Evolutionary conservation across 139 green algal species (phyloP).

Genomic region (Nannochloris sp.): DNA sequence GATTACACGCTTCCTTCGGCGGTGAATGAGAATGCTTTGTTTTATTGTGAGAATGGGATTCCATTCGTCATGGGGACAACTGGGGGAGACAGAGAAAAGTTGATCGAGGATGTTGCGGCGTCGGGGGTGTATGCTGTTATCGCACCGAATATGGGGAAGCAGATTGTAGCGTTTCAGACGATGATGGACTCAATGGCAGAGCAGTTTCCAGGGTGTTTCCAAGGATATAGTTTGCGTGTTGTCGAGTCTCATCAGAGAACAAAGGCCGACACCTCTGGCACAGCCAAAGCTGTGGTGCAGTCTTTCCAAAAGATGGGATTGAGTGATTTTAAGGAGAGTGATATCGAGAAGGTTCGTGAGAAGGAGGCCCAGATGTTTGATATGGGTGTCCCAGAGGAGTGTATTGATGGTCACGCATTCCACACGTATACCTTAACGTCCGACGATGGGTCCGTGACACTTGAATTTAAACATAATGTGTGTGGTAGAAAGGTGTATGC

Average conservation of each 20-base stretch:
- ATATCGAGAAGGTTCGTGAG: conserved; percentile 74
- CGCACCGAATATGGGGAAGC: conserved; percentile 98
- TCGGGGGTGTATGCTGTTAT: conserved; percentile 83
- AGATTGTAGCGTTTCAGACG: conserved; percentile 84
- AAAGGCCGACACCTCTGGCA: conserved; percentile 91
- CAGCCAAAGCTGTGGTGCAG: conserved; percentile 82
- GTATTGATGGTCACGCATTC: conserved; percentile 79
- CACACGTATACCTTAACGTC: conserved; percentile 94
- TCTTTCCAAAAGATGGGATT: conserved; percentile 80
- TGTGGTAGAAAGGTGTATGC: conserved; percentile 85
- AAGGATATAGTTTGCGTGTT: conserved; percentile 84
- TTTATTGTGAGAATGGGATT: conserved; percentile 69
- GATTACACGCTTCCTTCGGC: conserved; percentile 90
- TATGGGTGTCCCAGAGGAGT: conserved; percentile 61
- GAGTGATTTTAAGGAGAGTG: conserved; percentile 54
- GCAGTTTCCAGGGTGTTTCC: conserved; percentile 89
- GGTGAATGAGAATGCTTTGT: conserved; percentile 80
- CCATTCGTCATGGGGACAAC: conserved; percentile 99
- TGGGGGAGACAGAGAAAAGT: conserved; percentile 77
- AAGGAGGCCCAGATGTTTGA: conserved; percentile 43
- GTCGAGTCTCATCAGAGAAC: conserved; percentile 92
- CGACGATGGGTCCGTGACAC: conserved; percentile 65
- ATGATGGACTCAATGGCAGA: conserved; percentile 87
- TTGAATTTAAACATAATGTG: conserved; percentile 99
- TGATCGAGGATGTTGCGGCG: conserved; percentile 49